Conservation (phyloP, 169 alveolate genomes). For the Plasmodium vivax region DNA sequence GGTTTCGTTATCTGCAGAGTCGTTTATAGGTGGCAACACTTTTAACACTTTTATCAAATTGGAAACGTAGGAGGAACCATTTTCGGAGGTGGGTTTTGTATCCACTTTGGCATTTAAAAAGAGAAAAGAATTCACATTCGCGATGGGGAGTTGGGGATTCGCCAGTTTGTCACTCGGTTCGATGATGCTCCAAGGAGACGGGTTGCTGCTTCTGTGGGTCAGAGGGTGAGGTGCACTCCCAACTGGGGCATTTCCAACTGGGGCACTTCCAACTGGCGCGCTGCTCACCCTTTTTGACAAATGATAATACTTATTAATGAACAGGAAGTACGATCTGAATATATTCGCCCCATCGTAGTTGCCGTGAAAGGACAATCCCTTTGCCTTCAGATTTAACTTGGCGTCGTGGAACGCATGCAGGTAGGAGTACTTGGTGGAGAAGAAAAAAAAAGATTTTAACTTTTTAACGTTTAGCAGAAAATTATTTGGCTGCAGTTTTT, state of each 20-base stretch:
- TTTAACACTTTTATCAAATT: constrained; percentile 19
- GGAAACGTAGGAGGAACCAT: neutral
- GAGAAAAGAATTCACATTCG: constrained; percentile 47
- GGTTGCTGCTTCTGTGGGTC: neutral
- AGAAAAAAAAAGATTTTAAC: constrained; percentile 49
- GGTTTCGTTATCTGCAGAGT: constrained; percentile 13
- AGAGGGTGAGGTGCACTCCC: neutral
- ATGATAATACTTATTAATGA: constrained; percentile 54
- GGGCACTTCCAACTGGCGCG: neutral
- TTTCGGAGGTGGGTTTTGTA: neutral
- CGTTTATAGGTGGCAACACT: constrained; percentile 30
- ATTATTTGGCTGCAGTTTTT: constrained; percentile 51
- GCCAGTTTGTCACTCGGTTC: neutral
- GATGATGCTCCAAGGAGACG: neutral
- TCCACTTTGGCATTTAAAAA: constrained; percentile 40
- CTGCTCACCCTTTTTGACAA: neutral
- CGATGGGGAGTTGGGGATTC: neutral
- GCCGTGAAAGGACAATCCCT: constrained; percentile 22
- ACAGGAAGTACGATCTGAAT: constrained; percentile 25
- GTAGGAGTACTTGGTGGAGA: constrained; percentile 51
- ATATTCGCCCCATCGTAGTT: constrained; percentile 13
- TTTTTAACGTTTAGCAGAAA: constrained; percentile 45
- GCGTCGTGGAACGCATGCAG: constrained; percentile 63
- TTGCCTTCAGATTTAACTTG: constrained; percentile 12
- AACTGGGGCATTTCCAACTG: neutral